Evolutionary conservation across 208 protist species (phyloP).

Genomic region (Crithidia thermophila): DNA sequence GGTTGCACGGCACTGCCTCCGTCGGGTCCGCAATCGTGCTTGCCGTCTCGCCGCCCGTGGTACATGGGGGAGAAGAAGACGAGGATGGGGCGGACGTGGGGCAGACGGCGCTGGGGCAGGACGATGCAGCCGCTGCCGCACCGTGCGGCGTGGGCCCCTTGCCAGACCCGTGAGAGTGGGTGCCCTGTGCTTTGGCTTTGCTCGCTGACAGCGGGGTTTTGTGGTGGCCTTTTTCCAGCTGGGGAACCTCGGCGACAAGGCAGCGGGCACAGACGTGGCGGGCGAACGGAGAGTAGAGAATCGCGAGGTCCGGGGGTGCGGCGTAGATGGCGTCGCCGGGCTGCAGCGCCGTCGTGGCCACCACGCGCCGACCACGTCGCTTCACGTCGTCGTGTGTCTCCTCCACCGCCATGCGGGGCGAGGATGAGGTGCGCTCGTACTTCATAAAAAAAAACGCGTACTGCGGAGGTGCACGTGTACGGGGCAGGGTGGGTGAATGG

Average conservation of each 20-base stretch:
- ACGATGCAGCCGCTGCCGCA: too few relatives aligned
- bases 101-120: too few relatives aligned
- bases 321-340: conserved; percentile 42
- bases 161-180: too few relatives aligned
- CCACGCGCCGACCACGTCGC: conserved; percentile 61
- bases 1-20: not conserved
- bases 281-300: conserved; percentile 75
- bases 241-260: conserved; percentile 34
- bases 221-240: too few relatives aligned
- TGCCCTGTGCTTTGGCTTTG: not conserved
- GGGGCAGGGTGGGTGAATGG: too few relatives aligned
- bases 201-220: not conserved
- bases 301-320: conserved; percentile 55
- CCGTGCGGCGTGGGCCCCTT: too few relatives aligned
- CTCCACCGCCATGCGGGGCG: conserved; percentile 30
- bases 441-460: conserved; percentile 11
- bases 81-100: not conserved
- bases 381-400: conserved; percentile 21
- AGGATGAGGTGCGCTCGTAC: conserved; percentile 6
- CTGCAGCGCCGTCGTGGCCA: conserved; percentile 42
- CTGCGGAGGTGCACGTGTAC: too few relatives aligned
- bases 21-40: too few relatives aligned
- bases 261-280: conserved; percentile 58
- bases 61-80: not conserved
- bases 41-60: not conserved